Percentiles rank a stretch among this genome's conserved stretches.
Conservation (phyloP, 202 grass and related monocot species). For the Cymbopogon flexuosus region DNA sequence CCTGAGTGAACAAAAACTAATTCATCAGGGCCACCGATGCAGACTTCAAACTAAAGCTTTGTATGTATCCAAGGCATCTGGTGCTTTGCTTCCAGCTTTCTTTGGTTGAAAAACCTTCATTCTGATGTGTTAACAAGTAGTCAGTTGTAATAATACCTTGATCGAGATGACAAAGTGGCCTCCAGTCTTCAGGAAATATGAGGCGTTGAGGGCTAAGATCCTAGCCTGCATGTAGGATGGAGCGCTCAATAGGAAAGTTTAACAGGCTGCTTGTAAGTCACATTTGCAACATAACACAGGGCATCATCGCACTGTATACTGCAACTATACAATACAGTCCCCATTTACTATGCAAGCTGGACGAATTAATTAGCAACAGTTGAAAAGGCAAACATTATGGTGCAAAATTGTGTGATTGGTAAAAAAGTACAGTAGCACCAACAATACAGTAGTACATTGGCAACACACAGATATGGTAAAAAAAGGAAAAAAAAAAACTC, state of each 20-base stretch:
- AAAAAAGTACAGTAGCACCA: background rate
- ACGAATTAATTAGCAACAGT: too few species aligned
- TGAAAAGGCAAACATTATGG: too few species aligned
- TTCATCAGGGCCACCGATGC: background rate
- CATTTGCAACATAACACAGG: background rate
- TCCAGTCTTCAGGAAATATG: slow-evolving; percentile 87
- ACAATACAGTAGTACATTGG: background rate
- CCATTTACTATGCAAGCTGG: too few species aligned
- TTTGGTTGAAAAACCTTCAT: fast-evolving
- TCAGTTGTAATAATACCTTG: slow-evolving; percentile 47
- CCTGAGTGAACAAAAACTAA: slow-evolving; percentile 32
- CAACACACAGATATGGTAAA: background rate
- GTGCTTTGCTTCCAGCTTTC: background rate
- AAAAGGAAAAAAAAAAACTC: too few species aligned
- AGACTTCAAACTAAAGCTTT: background rate
- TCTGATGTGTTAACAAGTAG: background rate
- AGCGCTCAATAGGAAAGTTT: background rate
- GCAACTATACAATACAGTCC: background rate
- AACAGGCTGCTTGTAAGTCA: background rate
- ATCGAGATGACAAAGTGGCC: slow-evolving; percentile 97
- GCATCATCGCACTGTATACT: background rate
- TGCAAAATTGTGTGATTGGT: too few species aligned
- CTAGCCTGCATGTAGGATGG: slow-evolving; percentile 54
- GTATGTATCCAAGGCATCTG: background rate
- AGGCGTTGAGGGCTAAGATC: slow-evolving; percentile 83